Percentiles rank a stretch among this genome's conserved stretches.
phyloP scores from a whole-genome alignment of 805 yeast species.

The Yamadazyma sp. region DNA sequence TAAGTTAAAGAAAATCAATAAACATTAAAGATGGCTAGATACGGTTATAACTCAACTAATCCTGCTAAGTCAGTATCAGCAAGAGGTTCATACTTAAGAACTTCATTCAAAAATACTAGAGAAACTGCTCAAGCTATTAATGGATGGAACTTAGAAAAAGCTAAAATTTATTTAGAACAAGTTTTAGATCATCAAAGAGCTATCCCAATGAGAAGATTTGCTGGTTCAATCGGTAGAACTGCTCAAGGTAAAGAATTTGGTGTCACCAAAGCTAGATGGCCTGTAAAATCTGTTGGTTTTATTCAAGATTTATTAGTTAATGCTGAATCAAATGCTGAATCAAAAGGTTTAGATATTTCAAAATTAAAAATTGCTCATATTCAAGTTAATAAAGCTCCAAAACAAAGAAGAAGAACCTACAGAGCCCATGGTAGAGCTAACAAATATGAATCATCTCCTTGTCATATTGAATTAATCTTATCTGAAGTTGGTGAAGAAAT shows the following conservation, averaged over 20 bases:
- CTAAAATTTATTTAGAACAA: conserved; percentile 92
- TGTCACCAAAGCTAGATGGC: conserved; percentile 99
- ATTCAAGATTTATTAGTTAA: conserved; percentile 91
- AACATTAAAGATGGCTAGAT: conserved; percentile 79
- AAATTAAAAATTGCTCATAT: conserved; percentile 95
- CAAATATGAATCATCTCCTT: conserved; percentile 98
- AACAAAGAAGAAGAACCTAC: conserved; percentile 99
- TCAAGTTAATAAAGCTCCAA: conserved; percentile 99
- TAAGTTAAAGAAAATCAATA: background rate
- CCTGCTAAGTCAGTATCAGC: conserved; percentile 99
- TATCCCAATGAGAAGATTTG: conserved; percentile 98
- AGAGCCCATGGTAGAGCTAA: conserved; percentile 99
- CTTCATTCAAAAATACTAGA: conserved; percentile 99
- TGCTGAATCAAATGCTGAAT: conserved; percentile 98
- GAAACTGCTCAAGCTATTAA: conserved; percentile 98
- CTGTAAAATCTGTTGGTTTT: conserved; percentile 96
- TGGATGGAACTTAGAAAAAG: conserved; percentile 97
- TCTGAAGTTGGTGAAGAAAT: conserved; percentile 94
- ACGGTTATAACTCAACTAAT: conserved; percentile 98
- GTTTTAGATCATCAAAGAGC: conserved; percentile 99
- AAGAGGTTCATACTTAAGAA: conserved; percentile 99
- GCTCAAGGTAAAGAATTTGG: conserved; percentile 99
- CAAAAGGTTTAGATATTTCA: conserved; percentile 96
- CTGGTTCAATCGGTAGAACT: conserved; percentile 96
- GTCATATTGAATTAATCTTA: conserved; percentile 96